These are phyloP conservation scores for Tremellales sp. DNA, from an alignment of 1,284 basidiomycete species.

Conservation along the genomic window DNA sequence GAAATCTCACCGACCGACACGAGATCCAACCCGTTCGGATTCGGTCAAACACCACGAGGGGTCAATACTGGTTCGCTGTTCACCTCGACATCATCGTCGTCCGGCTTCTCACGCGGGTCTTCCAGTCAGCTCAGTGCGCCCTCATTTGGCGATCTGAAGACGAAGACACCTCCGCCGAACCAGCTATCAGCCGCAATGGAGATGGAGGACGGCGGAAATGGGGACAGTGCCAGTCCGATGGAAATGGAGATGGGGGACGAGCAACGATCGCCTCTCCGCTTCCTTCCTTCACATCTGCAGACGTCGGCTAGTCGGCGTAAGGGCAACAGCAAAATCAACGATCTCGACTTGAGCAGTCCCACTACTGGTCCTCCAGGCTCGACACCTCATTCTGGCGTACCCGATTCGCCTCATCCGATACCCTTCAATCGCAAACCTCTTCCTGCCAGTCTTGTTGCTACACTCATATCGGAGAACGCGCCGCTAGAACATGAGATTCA, in stretches of 20 bases:
- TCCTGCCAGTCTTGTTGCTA: slow-evolving; percentile 39
- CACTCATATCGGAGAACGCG: slow-evolving; percentile 39
- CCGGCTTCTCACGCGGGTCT: too few relatives aligned
- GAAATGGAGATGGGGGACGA: slow-evolving; percentile 12
- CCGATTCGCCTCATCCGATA: slow-evolving; percentile 5
- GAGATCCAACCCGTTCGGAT: neutral
- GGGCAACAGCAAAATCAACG: slow-evolving; percentile 28
- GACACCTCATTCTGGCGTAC: too few relatives aligned
- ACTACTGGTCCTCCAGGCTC: neutral
- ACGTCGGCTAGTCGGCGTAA: slow-evolving; percentile 18
- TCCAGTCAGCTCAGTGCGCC: too few relatives aligned
- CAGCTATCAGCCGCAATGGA: neutral
- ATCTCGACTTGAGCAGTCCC: slow-evolving; percentile 3
- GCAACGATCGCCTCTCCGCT: slow-evolving; percentile 15
- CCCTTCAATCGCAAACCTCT: slow-evolving; percentile 35
- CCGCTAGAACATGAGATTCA: slow-evolving; percentile 45
- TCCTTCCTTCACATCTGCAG: slow-evolving; percentile 21
- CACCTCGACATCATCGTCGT: too few relatives aligned
- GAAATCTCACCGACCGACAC: neutral
- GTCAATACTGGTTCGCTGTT: too few relatives aligned
- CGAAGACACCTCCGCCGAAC: slow-evolving; percentile 27
- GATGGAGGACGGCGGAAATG: slow-evolving; percentile 1
- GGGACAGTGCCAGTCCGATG: slow-evolving; percentile 6
- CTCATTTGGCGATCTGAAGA: slow-evolving; percentile 29
- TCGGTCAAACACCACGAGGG: neutral